Evolutionary conservation across 2,329 filamentous ascomycete species (phyloP), one percentile per base, ranked within the genome.

Genomic region (Fusarium sp.): DNA sequence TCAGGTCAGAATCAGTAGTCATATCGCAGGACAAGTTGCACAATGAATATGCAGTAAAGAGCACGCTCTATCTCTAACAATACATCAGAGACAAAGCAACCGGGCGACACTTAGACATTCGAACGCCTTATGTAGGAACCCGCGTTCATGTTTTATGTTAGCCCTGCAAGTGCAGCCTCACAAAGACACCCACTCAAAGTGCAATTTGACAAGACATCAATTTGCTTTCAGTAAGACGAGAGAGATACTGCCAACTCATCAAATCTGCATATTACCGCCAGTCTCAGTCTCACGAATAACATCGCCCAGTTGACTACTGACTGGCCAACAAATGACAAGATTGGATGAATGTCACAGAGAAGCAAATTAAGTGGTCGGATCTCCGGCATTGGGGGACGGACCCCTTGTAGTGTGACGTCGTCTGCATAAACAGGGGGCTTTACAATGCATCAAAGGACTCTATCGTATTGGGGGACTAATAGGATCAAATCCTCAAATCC

Each of bases 181-280:
- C 11, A 53, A 20, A 44, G 41, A 55, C 50, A 44, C 20, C 48
- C 52, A 48, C 20, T 13, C 38, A 46, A 17, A 27, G 49, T 27
- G 35, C 33, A 27, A 65, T 15, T 40, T 33, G 50, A 13, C 44
- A 44, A 49, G 45, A 58, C 27, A 18, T 44, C 20, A 33, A 26
- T 27, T 14, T 58, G 41, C 26, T 12, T 30, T 14, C 45, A 18
- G 40, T 32, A 30, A 64, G 48, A 42, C 46, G 41, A 56, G 58
- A 58, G 23, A 58, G 48, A 50, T 49, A 44, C 35, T 58, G 69
- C 62, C 55, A 53, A 27, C 46, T 44, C 45, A 61, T 50, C 18
- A n/a, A n/a, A 60, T 10, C 40, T 69, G 69, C 69, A 66, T 46
- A 61, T 57, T 32, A 30, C 52, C 64, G 64, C 44, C 27, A 35